phyloP scores from a whole-genome alignment of 2,329 filamentous ascomycete genomes.

The Seiridium unicorne region DNA sequence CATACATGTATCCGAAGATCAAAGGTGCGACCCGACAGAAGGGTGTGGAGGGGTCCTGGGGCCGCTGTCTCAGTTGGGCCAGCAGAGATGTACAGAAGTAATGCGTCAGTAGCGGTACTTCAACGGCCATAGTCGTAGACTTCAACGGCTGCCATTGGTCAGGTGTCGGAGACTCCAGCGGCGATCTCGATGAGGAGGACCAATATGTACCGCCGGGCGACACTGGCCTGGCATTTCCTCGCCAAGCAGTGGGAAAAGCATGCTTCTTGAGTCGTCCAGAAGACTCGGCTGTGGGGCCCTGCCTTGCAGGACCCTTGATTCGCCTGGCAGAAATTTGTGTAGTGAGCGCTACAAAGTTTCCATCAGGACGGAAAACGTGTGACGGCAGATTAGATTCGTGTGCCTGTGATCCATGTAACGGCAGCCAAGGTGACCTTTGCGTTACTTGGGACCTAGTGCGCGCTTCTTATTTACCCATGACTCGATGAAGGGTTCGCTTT shows the following conservation, averaged over 20 bases:
- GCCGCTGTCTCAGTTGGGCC: background rate
- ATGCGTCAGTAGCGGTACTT: conserved; percentile 8
- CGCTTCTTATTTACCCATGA: no score
- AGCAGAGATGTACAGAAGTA: background rate
- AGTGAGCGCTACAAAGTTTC: background rate
- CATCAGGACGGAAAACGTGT: background rate
- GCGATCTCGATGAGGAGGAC: conserved; percentile 5
- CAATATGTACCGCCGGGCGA: background rate
- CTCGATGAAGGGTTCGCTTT: no score
- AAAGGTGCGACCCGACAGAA: conserved; percentile 4
- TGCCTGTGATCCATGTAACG: background rate
- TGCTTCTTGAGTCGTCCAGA: background rate
- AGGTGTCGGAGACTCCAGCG: background rate
- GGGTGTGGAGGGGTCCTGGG: conserved; percentile 4
- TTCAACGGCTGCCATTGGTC: background rate
- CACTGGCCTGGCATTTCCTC: background rate
- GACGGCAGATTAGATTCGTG: background rate
- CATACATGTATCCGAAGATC: conserved; percentile 10
- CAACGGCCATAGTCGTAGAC: conserved; percentile 2
- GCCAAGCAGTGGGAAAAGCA: background rate
- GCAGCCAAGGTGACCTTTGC: no score
- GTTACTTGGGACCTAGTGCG: no score
- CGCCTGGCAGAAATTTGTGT: background rate
- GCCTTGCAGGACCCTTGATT: background rate
- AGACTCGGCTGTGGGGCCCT: background rate